phyloP scores from a whole-genome alignment of 169 alveolate genomes.

The Cryptosporidium muris region DNA sequence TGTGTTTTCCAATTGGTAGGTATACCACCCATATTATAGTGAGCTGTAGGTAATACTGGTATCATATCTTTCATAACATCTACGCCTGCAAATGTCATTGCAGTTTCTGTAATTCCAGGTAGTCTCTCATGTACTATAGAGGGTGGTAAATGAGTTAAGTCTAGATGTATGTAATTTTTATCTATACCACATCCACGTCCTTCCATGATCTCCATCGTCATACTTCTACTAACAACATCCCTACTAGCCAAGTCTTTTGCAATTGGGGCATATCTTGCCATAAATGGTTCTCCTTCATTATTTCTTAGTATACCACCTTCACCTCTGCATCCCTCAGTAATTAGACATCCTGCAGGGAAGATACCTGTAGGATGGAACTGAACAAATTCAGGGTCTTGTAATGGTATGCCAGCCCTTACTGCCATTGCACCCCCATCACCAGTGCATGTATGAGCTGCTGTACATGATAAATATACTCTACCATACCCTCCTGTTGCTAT shows the following conservation, averaged over 20 bases:
- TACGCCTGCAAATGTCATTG: constrained; percentile 95
- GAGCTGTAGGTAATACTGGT: constrained; percentile 98
- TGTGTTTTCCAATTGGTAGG: constrained; percentile 97
- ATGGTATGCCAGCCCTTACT: constrained; percentile 93
- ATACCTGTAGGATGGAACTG: constrained; percentile 99
- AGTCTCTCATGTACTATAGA: constrained; percentile 93
- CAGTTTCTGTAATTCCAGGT: constrained; percentile 97
- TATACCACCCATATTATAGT: constrained; percentile 99
- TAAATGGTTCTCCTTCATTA: constrained; percentile 94
- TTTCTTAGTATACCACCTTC: constrained; percentile 98
- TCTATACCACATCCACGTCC: constrained; percentile 95
- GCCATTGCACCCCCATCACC: constrained; percentile 95
- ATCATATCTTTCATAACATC: constrained; percentile 93
- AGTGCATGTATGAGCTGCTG: constrained; percentile 98
- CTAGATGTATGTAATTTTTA: constrained; percentile 93
- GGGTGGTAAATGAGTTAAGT: constrained; percentile 92
- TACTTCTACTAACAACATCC: constrained; percentile 97
- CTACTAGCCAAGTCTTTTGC: constrained; percentile 97
- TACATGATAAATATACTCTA: constrained; percentile 95
- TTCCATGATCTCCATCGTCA: constrained; percentile 96
- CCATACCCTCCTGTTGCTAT: constrained; percentile 99
- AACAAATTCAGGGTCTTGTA: constrained; percentile 96
- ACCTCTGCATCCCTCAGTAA: constrained; percentile 99
- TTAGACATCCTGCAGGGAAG: constrained; percentile 95
- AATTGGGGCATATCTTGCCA: constrained; percentile 94